These are phyloP conservation scores for Cryphonectria carpinicola DNA, from an alignment of 2,329 filamentous ascomycete genomes.

Conservation along the genomic window DNA sequence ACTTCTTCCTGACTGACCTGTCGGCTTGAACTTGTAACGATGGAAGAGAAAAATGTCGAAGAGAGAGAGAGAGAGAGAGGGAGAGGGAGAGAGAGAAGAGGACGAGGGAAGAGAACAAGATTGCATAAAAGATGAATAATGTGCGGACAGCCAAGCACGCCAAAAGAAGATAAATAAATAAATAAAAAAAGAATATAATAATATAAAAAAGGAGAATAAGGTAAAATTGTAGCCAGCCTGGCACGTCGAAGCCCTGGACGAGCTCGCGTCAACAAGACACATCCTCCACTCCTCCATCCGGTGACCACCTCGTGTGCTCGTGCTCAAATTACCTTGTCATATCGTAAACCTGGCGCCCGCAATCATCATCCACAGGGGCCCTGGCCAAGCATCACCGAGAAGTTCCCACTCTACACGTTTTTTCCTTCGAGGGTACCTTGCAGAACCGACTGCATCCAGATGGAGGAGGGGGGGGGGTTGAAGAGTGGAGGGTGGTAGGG, in stretches of 20 bases:
- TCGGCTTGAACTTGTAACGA: background rate
- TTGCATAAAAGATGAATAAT: background rate
- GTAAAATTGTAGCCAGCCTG: background rate
- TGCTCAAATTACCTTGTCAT: conserved; percentile 1
- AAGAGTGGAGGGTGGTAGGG: too few relatives aligned
- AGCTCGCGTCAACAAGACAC: background rate
- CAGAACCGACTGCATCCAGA: background rate
- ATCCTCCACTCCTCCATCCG: background rate
- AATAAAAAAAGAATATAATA: background rate
- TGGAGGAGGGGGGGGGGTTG: background rate
- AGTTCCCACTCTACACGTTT: background rate
- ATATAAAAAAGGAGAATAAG: background rate
- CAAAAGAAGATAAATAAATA: background rate
- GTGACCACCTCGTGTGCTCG: background rate
- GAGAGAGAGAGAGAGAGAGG: background rate
- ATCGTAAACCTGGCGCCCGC: background rate
- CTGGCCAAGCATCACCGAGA: background rate
- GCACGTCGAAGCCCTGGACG: background rate
- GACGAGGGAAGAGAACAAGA: background rate
- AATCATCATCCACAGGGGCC: background rate
- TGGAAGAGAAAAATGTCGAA: background rate
- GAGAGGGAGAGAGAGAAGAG: background rate
- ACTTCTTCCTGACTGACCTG: background rate
- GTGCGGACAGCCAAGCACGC: background rate
- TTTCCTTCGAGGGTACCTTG: conserved; percentile 1